Conservation (phyloP, 2,329 filamentous ascomycete genomes). For the Delphinella strobiligena region DNA sequence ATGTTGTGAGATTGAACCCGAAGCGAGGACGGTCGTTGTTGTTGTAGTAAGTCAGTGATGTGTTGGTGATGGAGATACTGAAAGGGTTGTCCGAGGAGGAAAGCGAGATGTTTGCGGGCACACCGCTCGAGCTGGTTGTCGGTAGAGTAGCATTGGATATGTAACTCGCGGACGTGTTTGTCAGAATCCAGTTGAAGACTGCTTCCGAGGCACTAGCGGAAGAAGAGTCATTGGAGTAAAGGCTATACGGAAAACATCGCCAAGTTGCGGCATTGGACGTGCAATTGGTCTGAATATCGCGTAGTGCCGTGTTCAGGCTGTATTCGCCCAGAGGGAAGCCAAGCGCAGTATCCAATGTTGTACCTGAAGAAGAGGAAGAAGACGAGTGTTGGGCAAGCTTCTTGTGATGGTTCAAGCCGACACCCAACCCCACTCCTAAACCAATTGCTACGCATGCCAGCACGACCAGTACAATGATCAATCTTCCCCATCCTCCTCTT, state of each 20-base stretch:
- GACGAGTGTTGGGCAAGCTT: too few relatives aligned
- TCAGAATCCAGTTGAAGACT: conserved; percentile 52
- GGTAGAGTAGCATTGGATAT: conserved; percentile 40
- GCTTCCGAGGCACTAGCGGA: conserved; percentile 26
- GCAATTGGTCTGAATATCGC: conserved; percentile 42
- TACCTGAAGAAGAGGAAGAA: not conserved
- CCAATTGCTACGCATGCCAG: conserved; percentile 24
- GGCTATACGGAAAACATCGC: conserved; percentile 48
- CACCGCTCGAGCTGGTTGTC: conserved; percentile 40
- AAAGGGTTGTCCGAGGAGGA: conserved; percentile 46
- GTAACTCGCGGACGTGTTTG: conserved; percentile 25
- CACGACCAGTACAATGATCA: conserved; percentile 21
- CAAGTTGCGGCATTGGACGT: conserved; percentile 47
- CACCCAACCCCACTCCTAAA: conserved; percentile 27
- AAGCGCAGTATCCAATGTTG: conserved; percentile 11
- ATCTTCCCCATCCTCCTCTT: conserved; percentile 27
- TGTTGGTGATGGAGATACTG: conserved; percentile 42
- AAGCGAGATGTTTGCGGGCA: conserved; percentile 23
- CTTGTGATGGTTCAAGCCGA: conserved; percentile 18
- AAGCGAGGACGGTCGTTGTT: conserved; percentile 39
- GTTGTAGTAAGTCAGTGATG: conserved; percentile 38
- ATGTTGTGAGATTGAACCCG: conserved; percentile 42
- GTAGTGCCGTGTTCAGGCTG: conserved; percentile 46
- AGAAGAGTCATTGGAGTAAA: conserved; percentile 30
- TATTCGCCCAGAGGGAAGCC: conserved; percentile 53